Evolutionary conservation across 2,329 filamentous ascomycete genomes (phyloP), one percentile per base, ranked within the genome.

Genomic region (Zymoseptoria ardabiliae): DNA sequence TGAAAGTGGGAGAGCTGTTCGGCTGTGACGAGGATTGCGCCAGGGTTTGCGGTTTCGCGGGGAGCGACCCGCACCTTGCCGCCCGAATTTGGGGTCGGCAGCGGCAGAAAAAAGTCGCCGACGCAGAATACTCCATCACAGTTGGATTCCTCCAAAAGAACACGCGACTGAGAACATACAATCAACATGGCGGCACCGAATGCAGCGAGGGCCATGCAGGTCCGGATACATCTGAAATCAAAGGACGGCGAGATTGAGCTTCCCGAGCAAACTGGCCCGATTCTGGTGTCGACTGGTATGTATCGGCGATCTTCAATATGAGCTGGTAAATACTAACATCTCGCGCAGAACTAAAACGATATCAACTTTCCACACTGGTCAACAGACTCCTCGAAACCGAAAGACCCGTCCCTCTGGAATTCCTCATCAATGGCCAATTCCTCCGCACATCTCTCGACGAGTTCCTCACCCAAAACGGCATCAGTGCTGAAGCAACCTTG

Each of bases 381-480:
- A 87, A 87, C 70, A 81, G 81, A 63, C 77, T 87, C 10, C 75
- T 87, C 28, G 75, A 79, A 41, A 81, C 77, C 59, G 78, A 81
- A 56, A 81, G 81, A 67, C 85, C 89, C 11, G 82, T 92, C 53
- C 90, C 90, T 19, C 88, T 99, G 76, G 94, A 99, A 76, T 97
- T 99, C 78, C 83, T 99, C 68, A 87, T 96, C 76, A 94, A 97
- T 75, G 94, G 94, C 74, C 87, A 88, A 70, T 97, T 96, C 75
- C 83, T 99, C 55, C 88, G 90, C 63, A 89, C 91, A 23, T 91
- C 90, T 19, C 84, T 99, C 66, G 90, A 96, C 73, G 90, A 97
- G 70, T 96, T 96, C 76, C 85, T 99, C 61, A 86, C 86, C 17
- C 80, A 86, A 63, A 89, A 94, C 70, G 93, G 93, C 54, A 86